These are phyloP conservation scores for Yamadazyma aaseri DNA, from an alignment of 1,139 yeast species.

Conservation along the genomic window DNA sequence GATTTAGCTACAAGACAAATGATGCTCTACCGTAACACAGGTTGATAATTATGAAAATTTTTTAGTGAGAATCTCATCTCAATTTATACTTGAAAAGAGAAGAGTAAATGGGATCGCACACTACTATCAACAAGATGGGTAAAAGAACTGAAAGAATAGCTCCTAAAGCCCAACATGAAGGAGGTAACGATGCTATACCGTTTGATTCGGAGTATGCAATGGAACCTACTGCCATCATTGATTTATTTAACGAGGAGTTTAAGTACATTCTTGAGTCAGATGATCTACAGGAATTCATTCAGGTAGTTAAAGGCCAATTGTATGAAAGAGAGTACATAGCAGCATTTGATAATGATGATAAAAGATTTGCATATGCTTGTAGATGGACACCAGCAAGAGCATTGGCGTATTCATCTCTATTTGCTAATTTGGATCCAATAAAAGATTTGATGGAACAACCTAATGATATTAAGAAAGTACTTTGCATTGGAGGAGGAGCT, in stretches of 20 bases:
- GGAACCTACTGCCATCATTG: conserved; percentile 42
- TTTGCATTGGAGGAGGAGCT: conserved; percentile 88
- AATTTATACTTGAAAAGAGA: neutral
- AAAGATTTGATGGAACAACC: conserved; percentile 34
- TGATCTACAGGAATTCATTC: conserved; percentile 49
- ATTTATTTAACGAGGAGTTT: conserved; percentile 50
- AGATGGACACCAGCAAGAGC: conserved; percentile 89
- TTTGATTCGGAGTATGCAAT: conserved; percentile 29
- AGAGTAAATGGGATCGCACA: conserved; percentile 12
- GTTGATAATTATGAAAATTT: conserved; percentile 30
- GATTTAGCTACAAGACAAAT: conserved; percentile 27
- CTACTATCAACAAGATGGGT: conserved; percentile 18
- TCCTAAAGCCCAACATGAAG: conserved; percentile 10
- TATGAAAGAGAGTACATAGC: conserved; percentile 65
- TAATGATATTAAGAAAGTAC: conserved; percentile 33
- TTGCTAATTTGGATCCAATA: conserved; percentile 49
- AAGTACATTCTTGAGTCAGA: conserved; percentile 44
- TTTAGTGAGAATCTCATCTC: conserved; percentile 4
- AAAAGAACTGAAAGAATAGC: conserved; percentile 5
- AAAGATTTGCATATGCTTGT: conserved; percentile 73
- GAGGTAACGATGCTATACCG: conserved; percentile 28
- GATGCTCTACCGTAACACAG: conserved; percentile 52
- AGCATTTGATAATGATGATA: conserved; percentile 65
- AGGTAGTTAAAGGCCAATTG: conserved; percentile 65
- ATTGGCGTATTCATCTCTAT: conserved; percentile 66